These are phyloP conservation scores for Akanthomyces lecanii DNA, from an alignment of 2,329 filamentous ascomycete species.

Conservation along the genomic window DNA sequence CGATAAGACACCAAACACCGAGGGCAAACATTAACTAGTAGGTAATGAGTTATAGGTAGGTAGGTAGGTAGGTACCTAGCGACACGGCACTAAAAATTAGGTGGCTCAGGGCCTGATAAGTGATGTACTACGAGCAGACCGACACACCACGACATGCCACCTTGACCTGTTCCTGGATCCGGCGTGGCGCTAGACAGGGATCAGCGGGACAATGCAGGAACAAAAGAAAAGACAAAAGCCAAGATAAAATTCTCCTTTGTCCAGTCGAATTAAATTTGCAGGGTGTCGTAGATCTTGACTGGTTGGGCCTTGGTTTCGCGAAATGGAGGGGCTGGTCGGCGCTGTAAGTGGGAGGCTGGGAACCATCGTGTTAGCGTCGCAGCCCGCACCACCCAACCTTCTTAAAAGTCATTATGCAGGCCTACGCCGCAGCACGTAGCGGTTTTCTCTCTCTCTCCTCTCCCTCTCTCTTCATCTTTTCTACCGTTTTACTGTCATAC, in stretches of 20 bases:
- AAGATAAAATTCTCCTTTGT: background rate
- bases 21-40: no score
- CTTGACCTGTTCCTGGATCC: constrained; percentile 1
- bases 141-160: background rate
- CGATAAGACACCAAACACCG: background rate
- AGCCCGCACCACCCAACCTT: constrained; percentile 23
- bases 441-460: constrained; percentile 10
- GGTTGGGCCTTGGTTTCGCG: constrained; percentile 3
- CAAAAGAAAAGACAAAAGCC: background rate
- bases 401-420: constrained; percentile 32
- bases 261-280: background rate
- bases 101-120: background rate
- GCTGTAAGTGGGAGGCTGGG: constrained; percentile 35
- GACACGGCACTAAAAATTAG: background rate
- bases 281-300: background rate
- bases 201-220: constrained; percentile 6
- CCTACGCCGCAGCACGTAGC: constrained; percentile 21
- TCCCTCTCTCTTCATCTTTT: constrained; percentile 6
- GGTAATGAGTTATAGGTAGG: no score
- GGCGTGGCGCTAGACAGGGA: constrained; percentile 2
- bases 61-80: background rate
- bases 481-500: constrained; percentile 11
- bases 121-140: background rate
- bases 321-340: constrained; percentile 17
- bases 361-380: constrained; percentile 17